Evolutionary conservation across 371 early-diverging fungal genomes (phyloP).

Genomic region (Apophysomyces elegans): DNA sequence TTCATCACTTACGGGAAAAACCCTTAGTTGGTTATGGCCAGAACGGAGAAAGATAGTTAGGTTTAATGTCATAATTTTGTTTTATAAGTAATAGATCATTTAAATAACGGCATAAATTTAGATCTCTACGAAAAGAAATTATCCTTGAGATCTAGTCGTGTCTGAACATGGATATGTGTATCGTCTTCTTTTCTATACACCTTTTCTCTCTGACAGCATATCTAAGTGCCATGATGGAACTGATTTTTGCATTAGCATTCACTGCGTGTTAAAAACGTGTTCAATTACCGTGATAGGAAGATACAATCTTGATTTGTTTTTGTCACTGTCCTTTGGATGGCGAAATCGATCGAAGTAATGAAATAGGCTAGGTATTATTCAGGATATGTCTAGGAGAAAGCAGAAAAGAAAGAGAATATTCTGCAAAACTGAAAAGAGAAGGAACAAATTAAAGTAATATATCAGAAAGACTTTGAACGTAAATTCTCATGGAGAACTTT

Average conservation of each 20-base stretch:
- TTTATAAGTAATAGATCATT: no score
- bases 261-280: neutral
- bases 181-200: no score
- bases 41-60: no score
- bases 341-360: conserved; percentile 2
- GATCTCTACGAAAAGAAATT: no score
- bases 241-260: neutral
- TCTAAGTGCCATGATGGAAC: neutral
- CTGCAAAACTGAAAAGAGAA: neutral
- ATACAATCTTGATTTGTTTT: neutral
- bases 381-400: neutral
- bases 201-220: no score
- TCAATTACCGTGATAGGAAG: conserved; percentile 3
- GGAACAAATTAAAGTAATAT: neutral
- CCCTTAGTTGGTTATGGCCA: no score
- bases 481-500: no score
- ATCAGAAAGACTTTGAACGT: neutral
- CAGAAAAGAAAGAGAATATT: neutral
- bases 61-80: no score
- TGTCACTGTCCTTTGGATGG: neutral
- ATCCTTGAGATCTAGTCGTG: no score
- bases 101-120: no score
- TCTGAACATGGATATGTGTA: no score
- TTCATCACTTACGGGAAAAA: no score
- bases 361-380: neutral